Evolutionary conservation across 441 rosid genomes (phyloP), one percentile per base, ranked within the genome.

Genomic region (Erodium trifolium): DNA sequence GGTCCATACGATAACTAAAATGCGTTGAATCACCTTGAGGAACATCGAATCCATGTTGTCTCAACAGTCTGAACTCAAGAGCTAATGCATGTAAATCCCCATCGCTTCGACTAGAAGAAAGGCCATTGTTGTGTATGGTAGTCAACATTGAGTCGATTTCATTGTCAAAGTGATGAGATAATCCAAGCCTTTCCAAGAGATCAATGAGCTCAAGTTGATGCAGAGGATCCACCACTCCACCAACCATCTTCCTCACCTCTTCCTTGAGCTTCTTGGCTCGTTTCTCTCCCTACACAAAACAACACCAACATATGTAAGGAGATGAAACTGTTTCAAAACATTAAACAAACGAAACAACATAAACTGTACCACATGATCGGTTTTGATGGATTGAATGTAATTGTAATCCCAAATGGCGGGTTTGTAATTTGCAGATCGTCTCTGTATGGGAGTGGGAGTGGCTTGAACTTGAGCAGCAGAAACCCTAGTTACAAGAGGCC

Each of bases 41-140:
- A 39, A 66, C 55, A 1, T 55, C 39, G 11, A 18, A 55, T 7
- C 74, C 74, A 9, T 71, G 74, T 57, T 66, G 69, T 37, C 74
- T 53, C 19, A 45, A 45, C 0, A 45, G 51, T 45, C 51, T 45
- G 13, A 45, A 45, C 13, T 11, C 51, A 10, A 45, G 62, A 55
- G 62, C 62, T 14, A 12, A 6, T 0, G 62, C 62, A 55, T 55
- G 19, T n/a, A 55, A 55, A n/a, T 55, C 62, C 18, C 1, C n/a
- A 0, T 17, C 5, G 0, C 27, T 23, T 23, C n/a, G n/a, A n/a
- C 0, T 55, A 13, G 6, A 3, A 55, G 11, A n/a, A 2, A 3
- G 6, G 3, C 18, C 19, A n/a, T n/a, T 55, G 18, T 12, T 0
- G 18, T 55, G 14, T n/a, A 55, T n/a, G 62, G 17, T 55, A 17